Conservation (phyloP, 2,329 filamentous ascomycete species). For the Diaporthe destruens region DNA sequence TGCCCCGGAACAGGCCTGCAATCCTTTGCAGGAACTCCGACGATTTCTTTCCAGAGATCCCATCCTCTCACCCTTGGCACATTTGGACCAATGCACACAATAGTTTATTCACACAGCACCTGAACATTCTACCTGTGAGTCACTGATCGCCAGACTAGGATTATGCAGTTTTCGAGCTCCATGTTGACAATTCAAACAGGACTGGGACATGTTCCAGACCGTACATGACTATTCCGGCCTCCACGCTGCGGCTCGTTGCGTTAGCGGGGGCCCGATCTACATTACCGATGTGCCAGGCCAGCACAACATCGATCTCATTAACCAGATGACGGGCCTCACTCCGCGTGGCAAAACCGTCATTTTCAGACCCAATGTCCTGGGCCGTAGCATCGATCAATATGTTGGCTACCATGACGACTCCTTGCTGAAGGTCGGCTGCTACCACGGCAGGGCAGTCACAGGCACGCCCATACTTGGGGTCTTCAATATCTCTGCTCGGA, state of each 20-base stretch:
- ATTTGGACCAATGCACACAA: conserved; percentile 96
- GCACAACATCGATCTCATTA: conserved; percentile 81
- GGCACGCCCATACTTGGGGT: conserved; percentile 84
- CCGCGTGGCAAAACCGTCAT: conserved; percentile 81
- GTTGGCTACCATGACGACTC: conserved; percentile 79
- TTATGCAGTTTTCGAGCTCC: background rate
- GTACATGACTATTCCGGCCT: conserved; percentile 78
- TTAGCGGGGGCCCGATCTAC: conserved; percentile 93
- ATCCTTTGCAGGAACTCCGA: conserved; percentile 87
- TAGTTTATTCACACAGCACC: conserved; percentile 81
- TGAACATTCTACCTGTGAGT: conserved; percentile 79
- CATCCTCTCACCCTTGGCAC: conserved; percentile 91
- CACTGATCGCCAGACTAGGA: background rate
- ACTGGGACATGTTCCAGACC: conserved; percentile 81
- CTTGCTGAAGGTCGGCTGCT: conserved; percentile 83
- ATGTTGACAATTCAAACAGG: conserved; percentile 50
- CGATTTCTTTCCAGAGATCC: conserved; percentile 90
- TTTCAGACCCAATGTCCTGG: conserved; percentile 81
- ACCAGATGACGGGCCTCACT: conserved; percentile 84
- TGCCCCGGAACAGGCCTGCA: conserved; percentile 80
- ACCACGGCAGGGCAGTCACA: conserved; percentile 74
- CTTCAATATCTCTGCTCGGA: conserved; percentile 80
- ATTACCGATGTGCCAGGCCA: conserved; percentile 91
- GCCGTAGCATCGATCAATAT: conserved; percentile 80
- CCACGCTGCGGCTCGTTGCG: conserved; percentile 89